Percentiles rank a stretch among this genome's conserved stretches.
phyloP scores from a whole-genome alignment of 2,329 filamentous ascomycete species.

The Diaporthe sp. region DNA sequence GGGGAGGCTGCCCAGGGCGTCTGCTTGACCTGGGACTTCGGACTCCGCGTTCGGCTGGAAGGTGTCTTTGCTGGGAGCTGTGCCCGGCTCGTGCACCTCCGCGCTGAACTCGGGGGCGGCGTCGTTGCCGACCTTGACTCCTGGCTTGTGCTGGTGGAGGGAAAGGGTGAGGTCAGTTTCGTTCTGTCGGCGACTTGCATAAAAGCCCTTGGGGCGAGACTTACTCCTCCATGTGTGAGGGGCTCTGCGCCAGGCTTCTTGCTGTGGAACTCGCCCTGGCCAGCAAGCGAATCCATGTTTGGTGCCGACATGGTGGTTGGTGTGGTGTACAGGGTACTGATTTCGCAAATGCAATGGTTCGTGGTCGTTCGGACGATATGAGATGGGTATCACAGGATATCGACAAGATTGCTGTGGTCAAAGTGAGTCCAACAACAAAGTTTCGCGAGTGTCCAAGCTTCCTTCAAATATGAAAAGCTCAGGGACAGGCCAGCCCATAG shows the following conservation, averaged over 20 bases:
- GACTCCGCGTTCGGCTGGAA: conserved; percentile 55
- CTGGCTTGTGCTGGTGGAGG: conserved; percentile 70
- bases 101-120: conserved; percentile 73
- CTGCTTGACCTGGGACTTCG: conserved; percentile 51
- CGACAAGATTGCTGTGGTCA: neutral
- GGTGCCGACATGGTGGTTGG: conserved; percentile 54
- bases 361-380: too few species aligned
- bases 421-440: neutral
- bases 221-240: conserved; percentile 66
- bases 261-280: conserved; percentile 69
- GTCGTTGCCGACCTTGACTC: conserved; percentile 72
- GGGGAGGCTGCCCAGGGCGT: conserved; percentile 54
- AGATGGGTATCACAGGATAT: neutral
- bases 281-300: conserved; percentile 67
- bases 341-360: neutral
- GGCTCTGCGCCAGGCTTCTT: conserved; percentile 65
- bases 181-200: neutral
- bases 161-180: conserved; percentile 40
- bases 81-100: conserved; percentile 71
- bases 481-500: neutral
- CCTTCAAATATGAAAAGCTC: neutral
- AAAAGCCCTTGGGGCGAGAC: conserved; percentile 44
- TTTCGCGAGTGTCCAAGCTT: neutral
- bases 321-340: neutral
- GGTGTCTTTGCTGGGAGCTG: conserved; percentile 65